Evolutionary conservation across 2,329 filamentous ascomycete species (phyloP).

Genomic region (Ascochyta koolunga): DNA sequence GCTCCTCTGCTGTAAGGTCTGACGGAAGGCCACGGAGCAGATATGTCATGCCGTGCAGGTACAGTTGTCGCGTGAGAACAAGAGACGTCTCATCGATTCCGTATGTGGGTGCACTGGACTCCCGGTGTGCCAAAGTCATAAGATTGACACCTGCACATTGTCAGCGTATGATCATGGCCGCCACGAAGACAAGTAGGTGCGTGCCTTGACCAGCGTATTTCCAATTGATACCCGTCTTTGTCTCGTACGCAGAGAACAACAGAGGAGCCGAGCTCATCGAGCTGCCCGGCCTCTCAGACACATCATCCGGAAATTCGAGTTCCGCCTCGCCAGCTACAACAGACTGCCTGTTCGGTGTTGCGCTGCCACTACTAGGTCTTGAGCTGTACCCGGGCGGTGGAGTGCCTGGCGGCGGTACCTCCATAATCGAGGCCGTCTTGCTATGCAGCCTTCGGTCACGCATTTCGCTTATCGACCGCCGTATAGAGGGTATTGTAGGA

Average conservation of each 20-base stretch:
- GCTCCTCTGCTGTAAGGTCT: constrained; percentile 63
- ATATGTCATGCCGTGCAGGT: constrained; percentile 68
- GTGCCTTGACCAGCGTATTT: constrained; percentile 59
- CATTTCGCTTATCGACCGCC: constrained; percentile 41
- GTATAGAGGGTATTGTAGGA: constrained; percentile 58
- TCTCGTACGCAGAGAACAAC: constrained; percentile 33
- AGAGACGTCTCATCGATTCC: constrained; percentile 44
- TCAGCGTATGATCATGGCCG: constrained; percentile 3
- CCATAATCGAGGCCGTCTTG: constrained; percentile 26
- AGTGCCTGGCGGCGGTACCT: constrained; percentile 32
- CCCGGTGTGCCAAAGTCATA: constrained; percentile 53
- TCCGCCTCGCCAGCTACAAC: constrained; percentile 27
- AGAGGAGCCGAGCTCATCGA: constrained; percentile 27
- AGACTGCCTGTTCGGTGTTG: constrained; percentile 25
- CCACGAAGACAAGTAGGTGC: neutral
- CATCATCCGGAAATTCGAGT: constrained; percentile 30
- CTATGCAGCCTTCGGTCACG: constrained; percentile 24
- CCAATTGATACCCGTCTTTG: constrained; percentile 55
- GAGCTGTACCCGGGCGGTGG: constrained; percentile 49
- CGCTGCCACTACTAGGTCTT: constrained; percentile 31
- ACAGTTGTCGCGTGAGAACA: constrained; percentile 65
- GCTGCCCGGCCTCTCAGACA: constrained; percentile 34
- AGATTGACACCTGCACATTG: constrained; percentile 53
- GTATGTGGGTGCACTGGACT: constrained; percentile 47
- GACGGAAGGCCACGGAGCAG: constrained; percentile 67